Conservation (phyloP, 805 yeast genomes). For the Ogataea siamensis region DNA sequence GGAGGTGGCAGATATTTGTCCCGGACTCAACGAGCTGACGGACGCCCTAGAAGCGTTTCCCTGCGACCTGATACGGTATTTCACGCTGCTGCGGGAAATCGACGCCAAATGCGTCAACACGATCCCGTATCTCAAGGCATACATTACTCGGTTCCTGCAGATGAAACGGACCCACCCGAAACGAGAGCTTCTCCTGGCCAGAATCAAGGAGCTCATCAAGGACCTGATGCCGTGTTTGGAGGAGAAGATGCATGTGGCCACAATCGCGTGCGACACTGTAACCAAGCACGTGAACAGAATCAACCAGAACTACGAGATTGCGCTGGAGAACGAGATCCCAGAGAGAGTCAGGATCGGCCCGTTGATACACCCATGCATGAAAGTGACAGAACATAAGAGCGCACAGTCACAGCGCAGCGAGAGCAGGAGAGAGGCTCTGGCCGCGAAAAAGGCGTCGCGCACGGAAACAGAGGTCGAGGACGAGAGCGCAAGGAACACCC, state of each 20-base stretch:
- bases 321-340: constrained; percentile 77
- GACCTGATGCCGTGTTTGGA: constrained; percentile 90
- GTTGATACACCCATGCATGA: constrained; percentile 87
- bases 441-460: constrained; percentile 70
- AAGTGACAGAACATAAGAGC: constrained; percentile 53
- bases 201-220: constrained; percentile 45
- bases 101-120: constrained; percentile 88
- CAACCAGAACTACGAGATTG: constrained; percentile 77
- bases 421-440: constrained; percentile 86
- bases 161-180: constrained; percentile 38
- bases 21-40: constrained; percentile 87
- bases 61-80: constrained; percentile 72
- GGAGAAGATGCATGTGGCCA: constrained; percentile 96
- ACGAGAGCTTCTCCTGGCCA: constrained; percentile 36
- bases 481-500: constrained; percentile 24
- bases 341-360: constrained; percentile 74
- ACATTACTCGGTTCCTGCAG: constrained; percentile 48
- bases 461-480: constrained; percentile 24
- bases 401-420: constrained; percentile 80
- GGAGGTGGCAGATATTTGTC: constrained; percentile 46
- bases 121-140: constrained; percentile 60
- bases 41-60: constrained; percentile 94
- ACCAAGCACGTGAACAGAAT: constrained; percentile 66
- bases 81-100: constrained; percentile 86
- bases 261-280: constrained; percentile 80